A percentile compares a stretch with the other conserved stretches of the same genome.
Evolutionary conservation across 805 yeast species (phyloP).

Genomic region (Barnettozyma vustinii): DNA sequence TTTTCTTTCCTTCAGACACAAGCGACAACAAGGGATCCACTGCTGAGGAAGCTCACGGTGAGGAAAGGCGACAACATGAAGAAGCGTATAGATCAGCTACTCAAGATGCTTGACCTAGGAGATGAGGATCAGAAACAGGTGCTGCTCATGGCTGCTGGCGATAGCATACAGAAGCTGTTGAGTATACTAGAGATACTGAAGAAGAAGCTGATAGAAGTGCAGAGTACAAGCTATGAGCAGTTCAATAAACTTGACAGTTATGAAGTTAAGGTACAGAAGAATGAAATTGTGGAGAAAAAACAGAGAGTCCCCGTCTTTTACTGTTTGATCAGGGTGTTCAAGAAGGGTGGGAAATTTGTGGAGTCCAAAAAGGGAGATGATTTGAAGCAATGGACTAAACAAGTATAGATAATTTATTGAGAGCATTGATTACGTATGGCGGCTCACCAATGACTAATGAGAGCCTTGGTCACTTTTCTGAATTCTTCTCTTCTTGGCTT

Average conservation of each 20-base stretch:
- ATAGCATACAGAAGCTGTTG: slow-evolving; percentile 19
- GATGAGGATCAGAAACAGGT: neutral
- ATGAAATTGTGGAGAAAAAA: slow-evolving; percentile 19
- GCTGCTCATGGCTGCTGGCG: slow-evolving; percentile 22
- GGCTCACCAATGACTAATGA: neutral
- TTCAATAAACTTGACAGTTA: slow-evolving; percentile 21
- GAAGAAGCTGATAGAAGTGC: slow-evolving; percentile 7
- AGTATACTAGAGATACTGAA: slow-evolving; percentile 22
- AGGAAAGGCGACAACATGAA: slow-evolving; percentile 22
- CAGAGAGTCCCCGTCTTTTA: slow-evolving; percentile 19
- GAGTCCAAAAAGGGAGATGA: neutral
- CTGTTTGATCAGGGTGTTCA: slow-evolving; percentile 11
- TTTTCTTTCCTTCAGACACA: slow-evolving; percentile 6
- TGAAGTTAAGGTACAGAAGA: slow-evolving; percentile 12
- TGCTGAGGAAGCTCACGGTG: slow-evolving; percentile 8
- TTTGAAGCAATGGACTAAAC: slow-evolving; percentile 19
- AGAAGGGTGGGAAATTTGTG: neutral
- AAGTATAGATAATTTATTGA: neutral
- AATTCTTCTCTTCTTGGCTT: neutral
- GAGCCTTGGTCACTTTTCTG: too few species aligned
- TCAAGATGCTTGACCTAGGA: slow-evolving; percentile 1
- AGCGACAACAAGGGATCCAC: neutral
- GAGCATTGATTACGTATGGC: neutral
- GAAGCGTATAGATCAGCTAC: slow-evolving; percentile 13
- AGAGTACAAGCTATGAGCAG: slow-evolving; percentile 13